Evolutionary conservation across 2,329 filamentous ascomycete species (phyloP).

Genomic region (Hymenoscyphus linearis): DNA sequence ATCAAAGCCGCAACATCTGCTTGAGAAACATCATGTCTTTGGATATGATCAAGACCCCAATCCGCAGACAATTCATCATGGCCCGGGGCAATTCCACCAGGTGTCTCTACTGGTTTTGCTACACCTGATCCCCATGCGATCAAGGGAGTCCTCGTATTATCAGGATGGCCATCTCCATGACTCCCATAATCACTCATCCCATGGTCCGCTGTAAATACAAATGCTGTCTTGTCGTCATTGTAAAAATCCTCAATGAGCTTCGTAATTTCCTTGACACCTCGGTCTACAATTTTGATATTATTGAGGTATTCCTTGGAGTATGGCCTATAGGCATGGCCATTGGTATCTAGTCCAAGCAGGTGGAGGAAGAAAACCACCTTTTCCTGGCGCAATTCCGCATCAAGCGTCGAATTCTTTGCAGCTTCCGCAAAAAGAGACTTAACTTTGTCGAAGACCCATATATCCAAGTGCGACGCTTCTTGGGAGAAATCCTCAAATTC

Average conservation of each 20-base stretch:
- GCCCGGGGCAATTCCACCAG: constrained; percentile 59
- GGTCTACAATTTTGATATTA: constrained; percentile 91
- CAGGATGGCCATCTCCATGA: constrained; percentile 93
- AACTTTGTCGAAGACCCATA: constrained; percentile 94
- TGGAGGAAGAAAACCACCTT: constrained; percentile 95
- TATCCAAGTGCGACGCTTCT: constrained; percentile 75
- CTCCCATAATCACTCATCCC: constrained; percentile 99
- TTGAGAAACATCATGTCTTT: constrained; percentile 86
- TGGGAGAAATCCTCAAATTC: constrained; percentile 88
- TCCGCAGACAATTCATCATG: constrained; percentile 90
- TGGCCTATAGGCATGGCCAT: constrained; percentile 77
- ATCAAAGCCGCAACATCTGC: constrained; percentile 93
- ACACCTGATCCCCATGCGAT: constrained; percentile 93
- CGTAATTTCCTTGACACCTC: constrained; percentile 80
- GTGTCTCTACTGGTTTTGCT: constrained; percentile 60
- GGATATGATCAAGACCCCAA: constrained; percentile 76
- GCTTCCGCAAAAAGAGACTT: constrained; percentile 81
- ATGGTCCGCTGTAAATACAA: constrained; percentile 95
- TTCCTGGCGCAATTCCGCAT: constrained; percentile 68
- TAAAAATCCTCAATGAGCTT: constrained; percentile 83
- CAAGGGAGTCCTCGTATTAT: constrained; percentile 91
- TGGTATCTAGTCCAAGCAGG: constrained; percentile 85
- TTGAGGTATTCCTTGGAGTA: constrained; percentile 94
- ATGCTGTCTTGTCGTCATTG: constrained; percentile 77
- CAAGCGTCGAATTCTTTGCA: constrained; percentile 68